Conservation (phyloP, 2,329 filamentous ascomycete species). For the Xylaria sp. region DNA sequence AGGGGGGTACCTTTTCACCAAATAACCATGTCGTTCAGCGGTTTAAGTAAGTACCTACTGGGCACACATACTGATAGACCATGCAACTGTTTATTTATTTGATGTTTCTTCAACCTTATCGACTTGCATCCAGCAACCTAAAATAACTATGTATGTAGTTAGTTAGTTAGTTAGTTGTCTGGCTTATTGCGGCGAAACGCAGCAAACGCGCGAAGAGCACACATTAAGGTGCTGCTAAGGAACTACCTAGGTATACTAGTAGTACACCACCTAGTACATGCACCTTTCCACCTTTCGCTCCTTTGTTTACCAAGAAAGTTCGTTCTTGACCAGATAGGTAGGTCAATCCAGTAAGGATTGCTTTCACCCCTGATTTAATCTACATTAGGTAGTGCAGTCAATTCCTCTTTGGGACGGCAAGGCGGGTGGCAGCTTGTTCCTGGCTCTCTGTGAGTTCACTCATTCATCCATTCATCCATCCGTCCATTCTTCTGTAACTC, state of each 20-base stretch:
- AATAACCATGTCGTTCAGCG: neutral
- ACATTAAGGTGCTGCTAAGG: too few relatives aligned
- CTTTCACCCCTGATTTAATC: slow-evolving; percentile 30
- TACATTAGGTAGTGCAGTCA: slow-evolving; percentile 1
- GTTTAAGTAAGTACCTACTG: neutral
- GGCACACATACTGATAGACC: too few relatives aligned
- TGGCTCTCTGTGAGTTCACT: slow-evolving; percentile 10
- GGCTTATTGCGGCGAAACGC: neutral
- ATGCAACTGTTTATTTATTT: too few relatives aligned
- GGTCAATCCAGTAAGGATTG: slow-evolving; percentile 11
- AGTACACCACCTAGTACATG: too few relatives aligned
- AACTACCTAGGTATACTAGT: too few relatives aligned
- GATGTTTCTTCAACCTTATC: too few relatives aligned
- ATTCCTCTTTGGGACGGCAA: slow-evolving; percentile 24
- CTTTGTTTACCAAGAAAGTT: slow-evolving; percentile 5
- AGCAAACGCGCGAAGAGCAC: too few relatives aligned
- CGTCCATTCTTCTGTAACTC: slow-evolving; percentile 23
- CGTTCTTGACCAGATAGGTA: slow-evolving; percentile 5
- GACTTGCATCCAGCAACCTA: neutral
- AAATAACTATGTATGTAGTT: neutral
- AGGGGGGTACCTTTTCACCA: slow-evolving; percentile 19
- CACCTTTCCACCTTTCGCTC: neutral
- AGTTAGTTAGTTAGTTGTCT: neutral
- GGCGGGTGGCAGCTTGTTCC: slow-evolving; percentile 25
- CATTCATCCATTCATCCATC: slow-evolving; percentile 9